These are phyloP conservation scores for Trametes cinnabarina DNA, from an alignment of 768 basidiomycete species.

Conservation along the genomic window DNA sequence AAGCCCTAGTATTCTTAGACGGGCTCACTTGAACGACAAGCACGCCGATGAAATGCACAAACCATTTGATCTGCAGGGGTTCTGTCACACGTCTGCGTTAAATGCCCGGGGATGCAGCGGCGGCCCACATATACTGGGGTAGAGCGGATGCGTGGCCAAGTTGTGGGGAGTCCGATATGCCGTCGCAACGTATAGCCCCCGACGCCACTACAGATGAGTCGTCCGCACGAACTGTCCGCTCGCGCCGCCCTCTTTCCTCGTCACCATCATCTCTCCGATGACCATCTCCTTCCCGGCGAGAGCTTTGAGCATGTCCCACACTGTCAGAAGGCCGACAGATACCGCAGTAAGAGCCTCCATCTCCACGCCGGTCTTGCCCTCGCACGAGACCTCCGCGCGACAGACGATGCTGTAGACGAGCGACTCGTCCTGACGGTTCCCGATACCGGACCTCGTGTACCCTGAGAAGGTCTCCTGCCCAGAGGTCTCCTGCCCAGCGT, in stretches of 20 bases:
- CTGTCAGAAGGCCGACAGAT: constrained; percentile 70
- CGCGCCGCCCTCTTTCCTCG: constrained; percentile 68
- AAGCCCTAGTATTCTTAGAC: background rate
- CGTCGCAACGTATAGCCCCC: constrained; percentile 1
- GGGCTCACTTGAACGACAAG: background rate
- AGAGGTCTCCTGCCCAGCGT: background rate
- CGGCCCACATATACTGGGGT: background rate
- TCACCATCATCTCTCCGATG: constrained; percentile 66
- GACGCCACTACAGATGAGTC: constrained; percentile 4
- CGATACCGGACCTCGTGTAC: constrained; percentile 17
- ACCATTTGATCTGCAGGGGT: background rate
- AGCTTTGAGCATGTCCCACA: constrained; percentile 94
- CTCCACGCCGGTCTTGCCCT: constrained; percentile 84
- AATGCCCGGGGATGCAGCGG: background rate
- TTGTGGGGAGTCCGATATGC: background rate
- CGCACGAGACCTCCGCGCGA: constrained; percentile 66
- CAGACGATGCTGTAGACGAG: constrained; percentile 54
- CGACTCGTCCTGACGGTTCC: background rate
- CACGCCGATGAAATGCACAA: background rate
- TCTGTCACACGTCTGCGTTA: background rate
- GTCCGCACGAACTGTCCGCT: constrained; percentile 62
- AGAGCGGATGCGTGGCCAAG: background rate
- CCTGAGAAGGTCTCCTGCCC: too few relatives aligned
- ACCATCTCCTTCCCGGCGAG: constrained; percentile 87
- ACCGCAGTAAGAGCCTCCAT: constrained; percentile 94